phyloP scores from a whole-genome alignment of 1,139 yeast species.

The Geotrichum bryndzae region DNA sequence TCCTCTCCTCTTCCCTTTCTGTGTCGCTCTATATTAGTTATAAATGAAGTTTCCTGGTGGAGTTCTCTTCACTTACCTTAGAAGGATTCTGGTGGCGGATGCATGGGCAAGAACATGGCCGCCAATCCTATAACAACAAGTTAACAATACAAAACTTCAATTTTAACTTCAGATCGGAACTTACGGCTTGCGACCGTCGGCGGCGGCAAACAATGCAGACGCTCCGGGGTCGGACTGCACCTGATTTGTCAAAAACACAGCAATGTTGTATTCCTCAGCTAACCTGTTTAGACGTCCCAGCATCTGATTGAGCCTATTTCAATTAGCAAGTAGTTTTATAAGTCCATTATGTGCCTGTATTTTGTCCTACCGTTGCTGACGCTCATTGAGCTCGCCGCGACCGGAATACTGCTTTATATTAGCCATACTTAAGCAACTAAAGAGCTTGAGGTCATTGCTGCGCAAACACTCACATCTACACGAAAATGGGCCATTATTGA shows the following conservation, averaged over 20 bases:
- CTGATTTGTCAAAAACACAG: conserved; percentile 56
- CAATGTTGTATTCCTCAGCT: conserved; percentile 55
- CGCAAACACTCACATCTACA: conserved; percentile 41
- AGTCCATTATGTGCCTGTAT: not conserved
- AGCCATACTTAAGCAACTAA: not conserved
- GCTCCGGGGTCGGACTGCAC: conserved; percentile 69
- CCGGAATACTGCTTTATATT: conserved; percentile 39
- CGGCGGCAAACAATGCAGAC: conserved; percentile 55
- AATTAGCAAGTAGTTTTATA: not conserved
- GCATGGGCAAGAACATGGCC: conserved; percentile 63
- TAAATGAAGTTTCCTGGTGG: not conserved
- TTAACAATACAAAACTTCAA: not conserved
- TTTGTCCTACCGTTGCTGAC: conserved; percentile 46
- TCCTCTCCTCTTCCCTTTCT: conserved; percentile 63
- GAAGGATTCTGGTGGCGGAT: conserved; percentile 53
- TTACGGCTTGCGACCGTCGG: conserved; percentile 57
- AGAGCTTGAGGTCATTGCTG: not conserved
- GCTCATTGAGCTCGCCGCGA: conserved; percentile 54
- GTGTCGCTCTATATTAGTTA: not conserved
- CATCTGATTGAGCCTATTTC: conserved; percentile 45
- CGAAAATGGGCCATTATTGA: conserved; percentile 60
- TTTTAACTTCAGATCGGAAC: conserved; percentile 15
- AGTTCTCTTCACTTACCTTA: conserved; percentile 29
- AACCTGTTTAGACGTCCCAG: conserved; percentile 46
- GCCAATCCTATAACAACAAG: conserved; percentile 38